Evolutionary conservation across 2,329 filamentous ascomycete genomes (phyloP), one percentile per base, ranked within the genome.

Genomic region (Hirsutella rhossiliensis): DNA sequence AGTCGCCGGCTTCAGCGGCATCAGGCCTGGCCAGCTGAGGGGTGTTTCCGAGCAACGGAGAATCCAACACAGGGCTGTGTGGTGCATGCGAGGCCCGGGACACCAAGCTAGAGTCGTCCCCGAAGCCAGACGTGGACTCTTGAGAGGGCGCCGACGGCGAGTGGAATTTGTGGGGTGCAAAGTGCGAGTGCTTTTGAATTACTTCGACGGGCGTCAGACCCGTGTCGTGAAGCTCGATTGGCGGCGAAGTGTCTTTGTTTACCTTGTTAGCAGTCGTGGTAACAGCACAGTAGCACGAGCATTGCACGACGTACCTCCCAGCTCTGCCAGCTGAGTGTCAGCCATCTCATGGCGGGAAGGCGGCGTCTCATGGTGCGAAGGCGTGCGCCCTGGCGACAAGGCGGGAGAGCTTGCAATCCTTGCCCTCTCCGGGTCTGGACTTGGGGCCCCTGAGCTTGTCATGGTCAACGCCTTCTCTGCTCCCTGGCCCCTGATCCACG

Each of bases 401-500:
- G 42, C 42, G 20, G 31, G 23, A 11, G 52, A 52, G 46, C 44
- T 54, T 52, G 42, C 60, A 13, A 19, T 64, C 64, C 39, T 47
- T 18, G 66, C 63, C 50, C 64, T 61, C 6, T 68, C 68, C 7
- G 65, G 62, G 27, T 56, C 63, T 6, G 56, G 55, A 0, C 60
- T 57, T 0, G 61, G 56, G n/a, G 70, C 67, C 2, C 69, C 68
- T 2, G 60, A 54, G 5, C 65, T 69, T 3, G 67, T 68, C 42
- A 68, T 55, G 0, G 71, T 73, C 1, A 61, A 55, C 0, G 65
- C 62, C 51, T 76, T 76, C 39, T 60, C 54, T 15, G 63, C 59
- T 40, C 47, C 47, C 23, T 73, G 68, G 9, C 66, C 67, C 43
- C 63, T 65, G 43, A 78, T 66, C 76, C 76, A 80, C 2, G 64